Evolutionary conservation across 768 basidiomycete genomes (phyloP), one percentile per base, ranked within the genome.

Genomic region (Leccinum disarticulatum): DNA sequence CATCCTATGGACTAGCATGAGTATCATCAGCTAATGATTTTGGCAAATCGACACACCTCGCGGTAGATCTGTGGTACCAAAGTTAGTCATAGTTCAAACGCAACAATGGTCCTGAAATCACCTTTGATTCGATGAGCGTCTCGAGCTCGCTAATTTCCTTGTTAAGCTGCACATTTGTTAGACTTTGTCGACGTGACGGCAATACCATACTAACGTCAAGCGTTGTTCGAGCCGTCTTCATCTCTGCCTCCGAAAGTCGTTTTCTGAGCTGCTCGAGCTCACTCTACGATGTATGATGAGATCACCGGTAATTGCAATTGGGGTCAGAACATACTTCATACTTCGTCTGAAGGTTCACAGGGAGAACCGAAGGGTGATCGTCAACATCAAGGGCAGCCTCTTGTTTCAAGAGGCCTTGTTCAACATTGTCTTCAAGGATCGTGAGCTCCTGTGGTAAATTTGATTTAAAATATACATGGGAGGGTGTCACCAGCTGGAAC

Each of bases 141-240:
- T 98, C 96, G 19, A 98, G 81, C 70, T 98, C 95, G 56, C 87
- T 85, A 54, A 98, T 90, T 76, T 98, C 94, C 67, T 93, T 91
- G 74, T 92, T 89, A 60, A 95, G 82, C 92, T 95, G 64, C 46
- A 61, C 25, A 53, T 50, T 54, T 36, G 17, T 61, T 48, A 47
- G 54, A 59, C 51, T 48, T 27, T 49, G 11, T 31, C 27, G 30
- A 27, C 41, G 46, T 36, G 38, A 52, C 15, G 1, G 48, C 17
- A 58, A 31, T 22, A 56, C 4, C 25, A n/a, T 11, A 76, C 84
- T 47, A 71, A 88, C 90, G 67, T 88, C 87, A 65, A 89, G 87
- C 11, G 81, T 80, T 15, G 80, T 79, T 48, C 90, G 81, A 33
- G 88, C 86, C 64, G 79, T 85, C 77, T 90, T 92, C 77, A 88